Evolutionary conservation across 768 basidiomycete genomes (phyloP), one percentile per base, ranked within the genome.

Genomic region (Trametes punicea): DNA sequence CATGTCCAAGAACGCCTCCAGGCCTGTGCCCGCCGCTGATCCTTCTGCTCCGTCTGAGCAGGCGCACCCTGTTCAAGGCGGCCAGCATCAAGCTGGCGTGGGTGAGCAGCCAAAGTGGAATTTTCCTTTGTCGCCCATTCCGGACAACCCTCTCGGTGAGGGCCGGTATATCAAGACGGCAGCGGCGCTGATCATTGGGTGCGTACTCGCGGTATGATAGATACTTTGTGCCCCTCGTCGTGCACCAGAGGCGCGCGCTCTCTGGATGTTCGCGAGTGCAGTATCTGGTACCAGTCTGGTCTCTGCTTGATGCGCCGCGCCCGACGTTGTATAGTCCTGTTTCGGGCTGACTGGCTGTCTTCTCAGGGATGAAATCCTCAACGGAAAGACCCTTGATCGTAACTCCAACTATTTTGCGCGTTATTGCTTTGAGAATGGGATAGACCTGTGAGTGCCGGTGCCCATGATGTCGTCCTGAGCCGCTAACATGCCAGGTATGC

Each of bases 361-460:
- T 44, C 6, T 49, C 62, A 93, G 92, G 8, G 92, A 95, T 70
- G 93, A 96, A 65, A 93, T 96, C 31, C 73, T 98, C 49, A 96
- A 96, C 60, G 94, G 93, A 40, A 93, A 93, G 78, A 93, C 90
- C 0, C 80, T 82, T 45, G 91, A 93, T 69, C 75, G 81, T 13
- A 93, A 93, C 72, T 89, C 88, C 2, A 82, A 93, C 69, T 89
- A 83, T 72, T 90, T 96, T 65, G 91, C 93, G 2, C 84, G 84
- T 64, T 92, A 84, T 67, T 90, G 90, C 66, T 98, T 97, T 67
- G 88, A 94, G 65, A 81, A 91, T 49, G 95, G 89, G 2, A 79
- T 93, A 29, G 82, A 91, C 56, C 69, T 94, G 86, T 91, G 75
- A 61, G 20, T 26, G 11, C 39, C 18, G 51, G 5, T 23, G 34